Percentiles rank a stretch among this genome's conserved stretches.
These are phyloP conservation scores for Fremontodendron californicum DNA, from an alignment of 345 rosid species.

Conservation along the genomic window DNA sequence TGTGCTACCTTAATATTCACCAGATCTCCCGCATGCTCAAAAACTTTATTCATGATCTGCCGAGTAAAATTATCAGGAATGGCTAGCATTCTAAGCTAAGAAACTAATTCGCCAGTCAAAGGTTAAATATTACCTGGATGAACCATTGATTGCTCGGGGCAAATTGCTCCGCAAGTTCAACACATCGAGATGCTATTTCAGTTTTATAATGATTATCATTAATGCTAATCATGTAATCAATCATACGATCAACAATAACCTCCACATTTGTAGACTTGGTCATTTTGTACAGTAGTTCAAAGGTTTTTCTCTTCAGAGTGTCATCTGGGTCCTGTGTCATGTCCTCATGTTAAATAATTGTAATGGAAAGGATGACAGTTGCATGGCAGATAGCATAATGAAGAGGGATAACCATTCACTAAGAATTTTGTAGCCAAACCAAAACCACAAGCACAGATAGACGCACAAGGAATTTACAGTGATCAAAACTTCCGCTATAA, in stretches of 20 bases:
- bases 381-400: background rate
- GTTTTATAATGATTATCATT: constrained; percentile 95
- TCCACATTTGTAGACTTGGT: constrained; percentile 93
- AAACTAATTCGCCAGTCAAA: constrained; percentile 5
- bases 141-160: constrained; percentile 99
- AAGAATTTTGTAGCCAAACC: background rate
- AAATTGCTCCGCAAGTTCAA: constrained; percentile 95
- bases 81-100: constrained; percentile 16
- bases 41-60: constrained; percentile 94
- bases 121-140: constrained; percentile 62
- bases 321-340: constrained; percentile 92
- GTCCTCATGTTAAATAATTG: constrained; percentile 8
- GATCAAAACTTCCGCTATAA: background rate
- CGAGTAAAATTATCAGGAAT: constrained; percentile 17
- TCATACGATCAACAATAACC: constrained; percentile 97
- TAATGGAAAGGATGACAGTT: background rate
- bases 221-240: constrained; percentile 93
- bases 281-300: constrained; percentile 91
- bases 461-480: background rate
- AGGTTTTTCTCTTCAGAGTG: constrained; percentile 91
- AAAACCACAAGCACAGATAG: background rate
- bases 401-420: background rate
- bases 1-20: constrained; percentile 93
- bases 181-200: constrained; percentile 94
- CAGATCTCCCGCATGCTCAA: constrained; percentile 97